Percentiles rank a stretch among this genome's conserved stretches.
phyloP scores from a whole-genome alignment of 2,329 filamentous ascomycete species.

The Neophaeococcomyces aloes region DNA sequence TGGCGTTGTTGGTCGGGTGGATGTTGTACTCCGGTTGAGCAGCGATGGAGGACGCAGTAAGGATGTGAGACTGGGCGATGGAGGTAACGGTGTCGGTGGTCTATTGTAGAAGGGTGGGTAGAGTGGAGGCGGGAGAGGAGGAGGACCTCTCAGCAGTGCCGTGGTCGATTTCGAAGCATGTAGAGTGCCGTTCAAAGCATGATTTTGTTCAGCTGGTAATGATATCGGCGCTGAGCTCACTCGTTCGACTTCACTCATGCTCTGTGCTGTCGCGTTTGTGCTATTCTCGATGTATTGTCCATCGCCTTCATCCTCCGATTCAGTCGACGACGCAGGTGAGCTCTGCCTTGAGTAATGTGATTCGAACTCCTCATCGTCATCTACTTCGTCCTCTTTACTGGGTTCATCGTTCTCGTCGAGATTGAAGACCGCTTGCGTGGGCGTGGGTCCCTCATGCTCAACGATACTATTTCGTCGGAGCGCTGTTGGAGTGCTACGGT shows the following conservation, averaged over 20 bases:
- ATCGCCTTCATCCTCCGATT: conserved; percentile 13
- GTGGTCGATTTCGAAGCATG: conserved; percentile 8
- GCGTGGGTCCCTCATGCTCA: conserved; percentile 5
- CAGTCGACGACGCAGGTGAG: conserved; percentile 25
- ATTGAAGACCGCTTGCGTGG: conserved; percentile 11
- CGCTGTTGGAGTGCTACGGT: conserved; percentile 16
- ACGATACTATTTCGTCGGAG: conserved; percentile 6
- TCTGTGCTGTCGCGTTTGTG: conserved; percentile 13
- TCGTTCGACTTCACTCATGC: conserved; percentile 2
- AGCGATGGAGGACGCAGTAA: conserved; percentile 61
- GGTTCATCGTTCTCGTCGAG: conserved; percentile 11
- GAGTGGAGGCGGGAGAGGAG: conserved; percentile 41
- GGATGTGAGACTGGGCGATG: conserved; percentile 84
- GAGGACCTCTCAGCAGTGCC: conserved; percentile 23
- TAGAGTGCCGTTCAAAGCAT: conserved; percentile 14
- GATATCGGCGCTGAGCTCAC: conserved; percentile 5
- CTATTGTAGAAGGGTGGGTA: conserved; percentile 92
- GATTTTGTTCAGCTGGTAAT: not conserved
- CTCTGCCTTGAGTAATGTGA: conserved; percentile 36
- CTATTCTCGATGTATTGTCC: conserved; percentile 13
- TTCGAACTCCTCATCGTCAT: conserved; percentile 35
- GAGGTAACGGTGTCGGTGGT: conserved; percentile 87
- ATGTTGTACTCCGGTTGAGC: conserved; percentile 40
- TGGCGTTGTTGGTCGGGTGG: conserved; percentile 84
- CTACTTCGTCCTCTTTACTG: conserved; percentile 13